Base-by-base conservation (phyloP, 192 early-diverging fungal species). In the Thoreauomyces humboldtii region DNA sequence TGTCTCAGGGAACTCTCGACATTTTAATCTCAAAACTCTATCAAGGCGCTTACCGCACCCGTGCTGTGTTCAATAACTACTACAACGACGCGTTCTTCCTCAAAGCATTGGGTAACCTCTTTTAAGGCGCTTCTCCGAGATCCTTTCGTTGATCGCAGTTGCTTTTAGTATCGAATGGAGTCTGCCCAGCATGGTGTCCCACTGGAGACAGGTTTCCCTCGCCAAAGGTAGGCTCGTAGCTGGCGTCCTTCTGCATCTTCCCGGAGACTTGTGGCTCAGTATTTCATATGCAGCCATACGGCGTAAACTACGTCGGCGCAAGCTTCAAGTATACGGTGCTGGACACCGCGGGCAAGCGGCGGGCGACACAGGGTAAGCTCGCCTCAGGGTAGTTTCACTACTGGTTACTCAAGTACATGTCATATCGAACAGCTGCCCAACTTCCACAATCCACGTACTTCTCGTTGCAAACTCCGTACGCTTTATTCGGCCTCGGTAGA, bases 51-150 rank as follows among this genome's bases (percentile, higher is more conserved):
- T 29, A 78, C 77, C 73, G 79, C 56, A 75, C 78, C 21, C 61
- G 78, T 0, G 81, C 86, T 43, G 77, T 94, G 24, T 82, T 87
- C 62, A 98, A 98, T 75, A 92, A 92, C 62, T 94, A 89, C 63
- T 93, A 90, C 65, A 92, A 88, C 55, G 95, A 98, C 71, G 95
- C 92, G 12, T 95, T 95, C 60, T 98, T 98, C 72, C 73, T 95
- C 62, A 95, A 95, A 69, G 84, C 90, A 0, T 56, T 91, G 25
- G 84, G 86, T 78, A 47, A 32, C 42, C 21, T 2, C n/a, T 17
- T 37, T 25, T 52, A 46, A 46, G 14, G 1, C 33, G 56, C 19
- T 2, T 33, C 50, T n/a, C n/a, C n/a, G n/a, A 48, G 9, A 9
- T 48, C 47, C 47, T 48, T 48, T 24, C 11, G 22, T 7, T 48